Conservation (phyloP, 345 rosid species). For the Turnera subulata region DNA sequence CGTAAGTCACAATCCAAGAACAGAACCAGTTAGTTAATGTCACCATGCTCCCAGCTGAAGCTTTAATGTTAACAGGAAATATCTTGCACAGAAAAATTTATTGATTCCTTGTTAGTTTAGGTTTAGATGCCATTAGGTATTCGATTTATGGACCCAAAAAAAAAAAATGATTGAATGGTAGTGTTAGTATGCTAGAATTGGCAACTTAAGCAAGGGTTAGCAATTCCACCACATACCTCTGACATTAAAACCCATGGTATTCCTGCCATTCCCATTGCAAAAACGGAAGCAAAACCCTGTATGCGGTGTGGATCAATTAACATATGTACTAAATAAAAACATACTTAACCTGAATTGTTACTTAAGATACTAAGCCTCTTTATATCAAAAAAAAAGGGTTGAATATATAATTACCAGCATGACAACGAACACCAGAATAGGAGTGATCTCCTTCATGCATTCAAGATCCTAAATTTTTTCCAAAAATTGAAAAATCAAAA, state of each 20-base stretch:
- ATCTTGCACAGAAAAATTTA: not conserved
- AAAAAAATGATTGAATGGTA: no score
- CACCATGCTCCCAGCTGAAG: constrained; percentile 2
- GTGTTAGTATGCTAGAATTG: no score
- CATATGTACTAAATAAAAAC: no score
- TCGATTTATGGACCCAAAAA: no score
- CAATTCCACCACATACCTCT: constrained; percentile 66
- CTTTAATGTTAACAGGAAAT: not conserved
- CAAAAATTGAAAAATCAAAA: no score
- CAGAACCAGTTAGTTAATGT: not conserved
- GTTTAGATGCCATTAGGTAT: no score
- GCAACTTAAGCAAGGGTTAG: no score
- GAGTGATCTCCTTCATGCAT: constrained; percentile 22
- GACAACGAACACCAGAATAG: constrained; percentile 30
- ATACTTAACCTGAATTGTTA: no score
- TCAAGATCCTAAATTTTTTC: constrained; percentile 29
- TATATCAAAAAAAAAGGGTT: no score
- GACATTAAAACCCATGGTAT: constrained; percentile 81
- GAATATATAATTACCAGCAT: constrained; percentile 28
- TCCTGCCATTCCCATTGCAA: constrained; percentile 66
- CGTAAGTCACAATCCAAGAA: constrained; percentile 5
- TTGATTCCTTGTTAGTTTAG: not conserved
- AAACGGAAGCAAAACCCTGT: constrained; percentile 41
- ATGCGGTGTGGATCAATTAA: no score
- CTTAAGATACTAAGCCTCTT: no score